These are phyloP conservation scores for Phanerochaete sordida DNA, from an alignment of 768 basidiomycete species.

Conservation along the genomic window DNA sequence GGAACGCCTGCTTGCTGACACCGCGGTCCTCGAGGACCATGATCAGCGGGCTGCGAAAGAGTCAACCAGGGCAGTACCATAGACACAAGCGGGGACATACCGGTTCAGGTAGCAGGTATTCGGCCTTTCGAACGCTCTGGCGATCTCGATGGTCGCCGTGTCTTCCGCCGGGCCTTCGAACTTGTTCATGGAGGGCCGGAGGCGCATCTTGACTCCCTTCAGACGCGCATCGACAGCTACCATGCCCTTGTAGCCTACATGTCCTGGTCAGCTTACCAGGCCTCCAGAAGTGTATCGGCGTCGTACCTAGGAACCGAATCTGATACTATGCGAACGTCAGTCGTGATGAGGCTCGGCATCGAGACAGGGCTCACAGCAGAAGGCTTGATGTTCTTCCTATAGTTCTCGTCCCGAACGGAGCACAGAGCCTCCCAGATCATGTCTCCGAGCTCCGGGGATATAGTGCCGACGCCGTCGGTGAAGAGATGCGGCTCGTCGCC, in stretches of 20 bases:
- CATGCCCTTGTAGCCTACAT: conserved; percentile 63
- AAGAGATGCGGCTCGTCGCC: conserved; percentile 41
- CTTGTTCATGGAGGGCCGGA: conserved; percentile 74
- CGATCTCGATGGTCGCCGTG: conserved; percentile 69
- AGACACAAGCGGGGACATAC: conserved; percentile 31
- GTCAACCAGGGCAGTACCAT: background rate
- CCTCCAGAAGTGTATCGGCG: conserved; percentile 68
- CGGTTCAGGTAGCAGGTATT: conserved; percentile 69
- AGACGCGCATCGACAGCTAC: conserved; percentile 60
- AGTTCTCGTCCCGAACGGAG: conserved; percentile 29
- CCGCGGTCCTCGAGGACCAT: conserved; percentile 79
- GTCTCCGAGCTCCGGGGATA: conserved; percentile 55
- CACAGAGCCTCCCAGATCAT: conserved; percentile 59
- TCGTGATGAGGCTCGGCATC: conserved; percentile 6
- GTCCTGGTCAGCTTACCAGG: background rate
- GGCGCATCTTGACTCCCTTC: conserved; percentile 61
- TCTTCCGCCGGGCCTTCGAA: conserved; percentile 49
- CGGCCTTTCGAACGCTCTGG: conserved; percentile 56
- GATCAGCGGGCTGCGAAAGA: conserved; percentile 52
- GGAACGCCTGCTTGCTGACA: conserved; percentile 53
- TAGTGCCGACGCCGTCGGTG: conserved; percentile 82
- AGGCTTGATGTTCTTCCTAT: conserved; percentile 38
- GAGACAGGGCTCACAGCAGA: conserved; percentile 50
- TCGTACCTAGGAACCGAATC: conserved; percentile 36
- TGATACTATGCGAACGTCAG: conserved; percentile 15